Evolutionary conservation across 352 stramenopile genomes (phyloP), one percentile per base, ranked within the genome.

Genomic region (Aphanomyces cochlioides): DNA sequence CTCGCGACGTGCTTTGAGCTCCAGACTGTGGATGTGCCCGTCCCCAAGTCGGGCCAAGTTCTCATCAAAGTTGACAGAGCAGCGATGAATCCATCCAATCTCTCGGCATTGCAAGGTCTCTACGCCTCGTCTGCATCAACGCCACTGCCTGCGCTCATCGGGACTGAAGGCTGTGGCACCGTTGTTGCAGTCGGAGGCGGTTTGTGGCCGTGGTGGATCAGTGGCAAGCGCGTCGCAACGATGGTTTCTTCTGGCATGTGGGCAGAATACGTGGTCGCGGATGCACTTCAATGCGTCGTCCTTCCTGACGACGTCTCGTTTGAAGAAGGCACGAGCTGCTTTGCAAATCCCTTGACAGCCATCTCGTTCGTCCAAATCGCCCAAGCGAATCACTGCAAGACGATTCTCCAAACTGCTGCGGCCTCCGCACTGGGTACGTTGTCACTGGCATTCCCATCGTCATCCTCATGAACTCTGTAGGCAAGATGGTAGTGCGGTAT

Each of bases 321-420:
- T 34, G 67, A 77, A 50, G 37, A 75, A n/a, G 74, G 54, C 50
- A 37, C 72, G 34, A 34, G 48, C 12, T 47, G 68, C 7, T 73
- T 78, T 57, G 64, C 78, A 0, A 78, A 78, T 38, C 74, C 74
- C 7, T 15, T 73, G 1, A 78, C 73, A 5, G 66, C 59, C 34
- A 17, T 73, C 7, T 17, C 53, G 5, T 73, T 78, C 72, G 50
- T 78, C 28, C 66, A 77, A 38, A 74, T 67, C 6, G 74, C 73
- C 17, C 72, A 40, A 36, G 54, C 69, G 28, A 53, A 40, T 13
- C 3, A 43, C 36, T 54, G 70, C 71, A 78, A 78, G 60, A 34
- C 43, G 7, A 73, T 77, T 6, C 47, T 78, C 13, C 48, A 76
- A 15, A 78, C 72, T 5, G 74, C 73, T 12, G 74, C 72, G 12